Conservation (phyloP, 352 stramenopile species). For the Thraustochytrium sp. region DNA sequence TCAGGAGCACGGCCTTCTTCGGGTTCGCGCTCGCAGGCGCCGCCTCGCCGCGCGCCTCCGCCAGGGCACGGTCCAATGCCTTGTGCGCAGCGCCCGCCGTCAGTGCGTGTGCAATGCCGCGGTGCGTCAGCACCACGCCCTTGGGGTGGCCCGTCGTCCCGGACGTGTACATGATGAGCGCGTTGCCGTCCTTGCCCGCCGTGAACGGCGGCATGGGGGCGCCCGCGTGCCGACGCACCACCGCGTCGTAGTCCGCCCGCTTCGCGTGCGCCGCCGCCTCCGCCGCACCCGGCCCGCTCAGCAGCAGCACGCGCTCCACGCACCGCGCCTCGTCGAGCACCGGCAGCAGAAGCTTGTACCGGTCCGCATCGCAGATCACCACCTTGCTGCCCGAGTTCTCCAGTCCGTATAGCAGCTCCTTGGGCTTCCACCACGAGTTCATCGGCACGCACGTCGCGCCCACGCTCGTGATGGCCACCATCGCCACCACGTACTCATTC, state of each 20-base stretch:
- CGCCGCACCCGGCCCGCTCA: neutral
- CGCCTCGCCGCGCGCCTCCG: too few species aligned
- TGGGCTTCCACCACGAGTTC: neutral
- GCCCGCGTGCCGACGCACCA: neutral
- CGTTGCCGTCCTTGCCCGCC: slow-evolving; percentile 52
- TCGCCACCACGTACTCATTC: neutral
- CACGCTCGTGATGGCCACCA: neutral
- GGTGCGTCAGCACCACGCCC: slow-evolving; percentile 65
- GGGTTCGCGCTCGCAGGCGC: too few species aligned
- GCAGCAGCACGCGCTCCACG: neutral
- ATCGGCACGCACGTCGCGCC: neutral
- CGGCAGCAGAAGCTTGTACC: neutral
- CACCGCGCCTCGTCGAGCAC: neutral
- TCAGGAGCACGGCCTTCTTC: neutral
- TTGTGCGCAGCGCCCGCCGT: neutral
- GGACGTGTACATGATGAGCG: slow-evolving; percentile 72
- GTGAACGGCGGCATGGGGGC: neutral
- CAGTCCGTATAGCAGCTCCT: too few species aligned
- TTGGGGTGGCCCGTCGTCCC: slow-evolving; percentile 74
- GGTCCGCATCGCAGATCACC: neutral
- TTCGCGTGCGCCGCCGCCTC: too few species aligned
- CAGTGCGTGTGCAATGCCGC: slow-evolving; percentile 50
- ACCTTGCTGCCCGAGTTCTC: neutral
- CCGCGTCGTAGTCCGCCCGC: neutral
- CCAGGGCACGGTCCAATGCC: neutral